Base-by-base conservation (phyloP, 2,329 filamentous ascomycete species). In the Diaporthe vaccinii region DNA sequence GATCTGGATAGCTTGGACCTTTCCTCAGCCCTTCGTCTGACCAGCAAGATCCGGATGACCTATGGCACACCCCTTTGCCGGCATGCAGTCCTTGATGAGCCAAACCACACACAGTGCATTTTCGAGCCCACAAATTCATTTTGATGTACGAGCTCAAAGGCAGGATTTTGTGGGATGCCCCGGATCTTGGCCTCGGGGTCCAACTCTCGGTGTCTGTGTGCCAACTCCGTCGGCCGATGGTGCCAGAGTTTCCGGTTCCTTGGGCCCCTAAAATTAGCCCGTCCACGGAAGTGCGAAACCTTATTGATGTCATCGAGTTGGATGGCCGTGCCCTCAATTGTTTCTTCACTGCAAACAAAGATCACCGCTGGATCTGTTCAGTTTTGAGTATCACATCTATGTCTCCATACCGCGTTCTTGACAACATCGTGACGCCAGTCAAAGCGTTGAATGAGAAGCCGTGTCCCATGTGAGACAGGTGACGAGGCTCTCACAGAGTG, bases 191-290 rank as follows among this genome's bases (percentile, higher is more conserved):
- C 65, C n/a, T 53, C 31, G 14, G 12, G 22, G 65, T 20, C 46
- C 39, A 28, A 28, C 39, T 15, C 22, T 25, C 20, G n/a, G 22
- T 25, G 62, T 68, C 62, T 39, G 62, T 51, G 61, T 68, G 62
- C 28, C 31, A 36, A 34, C 12, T 22, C 17, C 20, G 31, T 67
- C 44, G 10, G 28, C 28, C 17, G 62, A 25, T 51, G 62, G 31
- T 51, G 39, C 34, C 65, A 41, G 9, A 68, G 65, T 39, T 68
- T 68, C 65, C 65, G 34, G 46, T 41, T 36, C 34, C 3, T 53
- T 51, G 65, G 65, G 34, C 31, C 65, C 22, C 46, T 51, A 68
- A 68, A 53, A 25, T 53, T 68, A 68, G 65, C 65, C 65, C 31
- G 14, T 68, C 46, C 65, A 28, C 17, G 65, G 65, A 53, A 53